A percentile compares a stretch with the other conserved stretches of the same genome.
phyloP scores from a whole-genome alignment of 139 green algal genomes.

The Tetraselmis chui region DNA sequence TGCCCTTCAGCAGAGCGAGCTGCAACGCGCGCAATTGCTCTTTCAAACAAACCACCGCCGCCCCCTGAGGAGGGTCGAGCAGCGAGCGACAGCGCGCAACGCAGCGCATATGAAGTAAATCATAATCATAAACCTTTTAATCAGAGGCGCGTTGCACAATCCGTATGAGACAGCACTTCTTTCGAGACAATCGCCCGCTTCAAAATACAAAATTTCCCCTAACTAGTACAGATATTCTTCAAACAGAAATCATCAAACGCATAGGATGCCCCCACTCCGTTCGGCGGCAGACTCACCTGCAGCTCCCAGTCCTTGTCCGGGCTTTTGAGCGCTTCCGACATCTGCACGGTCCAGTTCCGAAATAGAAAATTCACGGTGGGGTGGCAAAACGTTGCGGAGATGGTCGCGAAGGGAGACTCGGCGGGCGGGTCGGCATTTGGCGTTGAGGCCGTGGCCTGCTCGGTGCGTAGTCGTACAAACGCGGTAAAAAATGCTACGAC shows the following conservation, averaged over 20 bases:
- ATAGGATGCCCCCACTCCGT: neutral
- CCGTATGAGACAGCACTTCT: too few species aligned
- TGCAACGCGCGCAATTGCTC: constrained; percentile 75
- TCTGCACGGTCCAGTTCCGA: constrained; percentile 46
- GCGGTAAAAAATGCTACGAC: constrained; percentile 50
- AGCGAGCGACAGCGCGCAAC: too few species aligned
- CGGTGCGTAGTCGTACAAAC: constrained; percentile 37
- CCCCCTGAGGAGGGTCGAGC: neutral
- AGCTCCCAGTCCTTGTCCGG: constrained; percentile 67
- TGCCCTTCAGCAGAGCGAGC: constrained; percentile 46
- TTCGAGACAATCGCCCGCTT: too few species aligned
- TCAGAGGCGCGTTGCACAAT: too few species aligned
- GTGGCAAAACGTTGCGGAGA: constrained; percentile 68
- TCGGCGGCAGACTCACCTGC: constrained; percentile 34
- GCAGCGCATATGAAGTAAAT: neutral
- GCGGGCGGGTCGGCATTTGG: neutral
- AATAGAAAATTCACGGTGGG: constrained; percentile 63
- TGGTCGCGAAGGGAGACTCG: constrained; percentile 54
- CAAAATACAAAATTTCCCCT: too few species aligned
- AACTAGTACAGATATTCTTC: neutral
- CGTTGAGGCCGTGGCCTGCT: neutral
- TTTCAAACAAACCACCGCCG: constrained; percentile 32
- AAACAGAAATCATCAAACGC: neutral
- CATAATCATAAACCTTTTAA: too few species aligned
- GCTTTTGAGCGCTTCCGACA: constrained; percentile 29